Evolutionary conservation across 306 rosid genomes (phyloP), one percentile per base, ranked within the genome.

Genomic region (Clitoria ternatea): DNA sequence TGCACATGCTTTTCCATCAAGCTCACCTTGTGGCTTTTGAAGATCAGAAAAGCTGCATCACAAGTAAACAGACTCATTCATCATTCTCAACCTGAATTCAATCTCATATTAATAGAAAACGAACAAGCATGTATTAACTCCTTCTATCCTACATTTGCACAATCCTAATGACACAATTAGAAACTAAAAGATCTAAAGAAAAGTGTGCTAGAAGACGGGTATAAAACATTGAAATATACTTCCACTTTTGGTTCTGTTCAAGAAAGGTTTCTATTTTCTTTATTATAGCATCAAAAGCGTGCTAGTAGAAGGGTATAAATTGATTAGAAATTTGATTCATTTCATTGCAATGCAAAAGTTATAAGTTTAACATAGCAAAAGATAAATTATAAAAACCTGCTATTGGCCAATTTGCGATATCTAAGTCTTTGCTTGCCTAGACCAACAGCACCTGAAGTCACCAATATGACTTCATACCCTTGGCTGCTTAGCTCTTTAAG

Each of bases 391-490:
- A 56, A 13, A 26, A 79, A 93, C 98, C 98, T 90, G 97, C 93
- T 87, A 69, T 93, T 93, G 7, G 93, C 90, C 82, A 93, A 74
- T 93, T 74, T 85, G 65, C 98, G 82, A 81, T 90, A 90, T 83
- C 89, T 69, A 37, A 93, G 89, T 79, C 98, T 88, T 76, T 93
- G 98, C 47, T 85, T 86, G 66, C 98, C 98, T 57, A 93, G 90
- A 57, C 97, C 98, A 69, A 93, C 97, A 69, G 98, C 98, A 61
- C 98, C 98, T 45, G 97, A 93, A 66, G 93, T 85, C 69, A 93
- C 98, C 86, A 93, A 66, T 79, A 93, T 90, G 47, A 93, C 96
- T 78, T 93, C 97, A 61, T 88, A 93, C 4, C 92, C 98, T 70
- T 79, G 86, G 30, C 72, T 55, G 71, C 86, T 88, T 17, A 93